Evolutionary conservation across 2,329 filamentous ascomycete genomes (phyloP).

Genomic region (Zymoseptoria crescenta): DNA sequence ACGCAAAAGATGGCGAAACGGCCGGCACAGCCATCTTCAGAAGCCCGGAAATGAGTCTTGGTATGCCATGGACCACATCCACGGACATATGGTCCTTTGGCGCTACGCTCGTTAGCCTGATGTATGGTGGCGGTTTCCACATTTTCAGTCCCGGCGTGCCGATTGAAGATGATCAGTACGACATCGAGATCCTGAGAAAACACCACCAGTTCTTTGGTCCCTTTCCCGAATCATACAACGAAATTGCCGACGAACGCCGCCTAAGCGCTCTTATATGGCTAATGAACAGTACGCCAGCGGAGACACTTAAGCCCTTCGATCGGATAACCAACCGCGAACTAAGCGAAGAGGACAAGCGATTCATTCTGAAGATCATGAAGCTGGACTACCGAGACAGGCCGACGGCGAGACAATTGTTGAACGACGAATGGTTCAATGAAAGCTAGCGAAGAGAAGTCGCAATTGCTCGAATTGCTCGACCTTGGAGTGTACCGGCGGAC

Average conservation of each 20-base stretch:
- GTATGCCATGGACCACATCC: slow-evolving; percentile 29
- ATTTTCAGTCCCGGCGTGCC: slow-evolving; percentile 17
- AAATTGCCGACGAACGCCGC: slow-evolving; percentile 18
- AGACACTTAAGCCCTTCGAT: slow-evolving; percentile 15
- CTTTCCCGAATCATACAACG: slow-evolving; percentile 18
- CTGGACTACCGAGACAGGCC: slow-evolving; percentile 38
- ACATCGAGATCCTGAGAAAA: slow-evolving; percentile 17
- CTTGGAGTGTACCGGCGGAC: too few relatives aligned
- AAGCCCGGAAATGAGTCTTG: slow-evolving; percentile 30
- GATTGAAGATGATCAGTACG: slow-evolving; percentile 18
- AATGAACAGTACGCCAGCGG: slow-evolving; percentile 4
- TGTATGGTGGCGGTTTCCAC: slow-evolving; percentile 22
- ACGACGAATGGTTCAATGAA: slow-evolving; percentile 31
- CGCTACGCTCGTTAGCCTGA: slow-evolving; percentile 25
- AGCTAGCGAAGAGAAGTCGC: too few relatives aligned
- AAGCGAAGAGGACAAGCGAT: slow-evolving; percentile 27
- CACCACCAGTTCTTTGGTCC: slow-evolving; percentile 24
- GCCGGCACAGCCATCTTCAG: slow-evolving; percentile 32
- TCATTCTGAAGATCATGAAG: slow-evolving; percentile 40
- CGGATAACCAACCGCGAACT: slow-evolving; percentile 24
- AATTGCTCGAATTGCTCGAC: too few relatives aligned
- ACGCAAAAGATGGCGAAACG: slow-evolving; percentile 17
- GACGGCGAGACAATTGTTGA: slow-evolving; percentile 31
- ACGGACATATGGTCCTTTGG: slow-evolving; percentile 37
- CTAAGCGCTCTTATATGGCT: neutral